These are phyloP conservation scores for Symmetrospora coprosmae DNA, from an alignment of 768 basidiomycete species.

Conservation along the genomic window DNA sequence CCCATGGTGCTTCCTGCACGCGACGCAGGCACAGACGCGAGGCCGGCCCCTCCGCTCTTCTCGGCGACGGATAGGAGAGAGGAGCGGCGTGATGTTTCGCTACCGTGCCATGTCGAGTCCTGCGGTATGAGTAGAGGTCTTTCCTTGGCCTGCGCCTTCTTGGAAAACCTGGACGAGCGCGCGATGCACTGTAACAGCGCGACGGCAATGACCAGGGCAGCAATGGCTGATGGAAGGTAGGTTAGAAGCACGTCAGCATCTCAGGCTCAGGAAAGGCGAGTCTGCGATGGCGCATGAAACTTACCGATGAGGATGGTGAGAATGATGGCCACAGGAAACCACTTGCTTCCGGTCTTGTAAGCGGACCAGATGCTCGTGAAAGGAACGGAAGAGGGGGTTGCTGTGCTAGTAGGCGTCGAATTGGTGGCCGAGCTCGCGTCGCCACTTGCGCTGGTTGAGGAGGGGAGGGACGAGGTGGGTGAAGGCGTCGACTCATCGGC, in stretches of 20 bases:
- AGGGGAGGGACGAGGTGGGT: no score
- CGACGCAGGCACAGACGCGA: no score
- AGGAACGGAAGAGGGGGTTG: background rate
- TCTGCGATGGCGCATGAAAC: background rate
- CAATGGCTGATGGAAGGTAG: background rate
- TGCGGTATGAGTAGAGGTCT: constrained; percentile 1
- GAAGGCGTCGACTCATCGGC: no score
- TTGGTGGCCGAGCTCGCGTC: background rate
- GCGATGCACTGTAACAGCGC: constrained; percentile 11
- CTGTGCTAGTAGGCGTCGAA: background rate
- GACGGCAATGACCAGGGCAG: constrained; percentile 1
- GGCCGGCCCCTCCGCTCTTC: no score
- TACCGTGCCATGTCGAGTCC: background rate
- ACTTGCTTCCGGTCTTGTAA: constrained; percentile 13
- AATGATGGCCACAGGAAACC: constrained; percentile 10
- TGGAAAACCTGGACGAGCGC: background rate
- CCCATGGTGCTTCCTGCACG: no score
- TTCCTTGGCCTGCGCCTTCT: constrained; percentile 2
- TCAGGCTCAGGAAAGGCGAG: background rate
- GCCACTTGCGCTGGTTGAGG: no score
- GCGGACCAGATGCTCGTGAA: constrained; percentile 7
- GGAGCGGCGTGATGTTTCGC: background rate
- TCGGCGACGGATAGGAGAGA: no score
- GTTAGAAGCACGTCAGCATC: background rate
- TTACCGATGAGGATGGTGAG: constrained; percentile 8